These are phyloP conservation scores for Clarireedia paspali DNA, from an alignment of 2,329 filamentous ascomycete species.

Conservation along the genomic window DNA sequence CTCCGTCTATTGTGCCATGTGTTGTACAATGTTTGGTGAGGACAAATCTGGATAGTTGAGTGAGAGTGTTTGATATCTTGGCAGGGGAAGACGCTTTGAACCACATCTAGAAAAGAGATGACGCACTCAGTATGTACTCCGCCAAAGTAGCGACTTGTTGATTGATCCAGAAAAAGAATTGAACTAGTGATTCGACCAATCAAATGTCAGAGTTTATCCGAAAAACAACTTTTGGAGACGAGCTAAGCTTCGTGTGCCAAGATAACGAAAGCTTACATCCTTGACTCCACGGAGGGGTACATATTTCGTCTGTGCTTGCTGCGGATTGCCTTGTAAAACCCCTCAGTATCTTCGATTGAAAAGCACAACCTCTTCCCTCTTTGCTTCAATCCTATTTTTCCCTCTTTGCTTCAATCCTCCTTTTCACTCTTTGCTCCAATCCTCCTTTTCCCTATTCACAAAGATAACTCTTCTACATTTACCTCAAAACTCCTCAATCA, in stretches of 20 bases:
- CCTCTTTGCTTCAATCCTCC: neutral
- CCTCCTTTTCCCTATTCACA: neutral
- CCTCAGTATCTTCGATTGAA: too few relatives aligned
- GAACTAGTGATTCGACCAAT: too few relatives aligned
- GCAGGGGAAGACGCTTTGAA: conserved; percentile 1
- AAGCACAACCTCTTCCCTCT: neutral
- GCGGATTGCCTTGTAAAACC: too few relatives aligned
- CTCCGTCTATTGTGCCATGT: neutral
- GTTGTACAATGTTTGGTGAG: neutral
- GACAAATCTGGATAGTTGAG: neutral
- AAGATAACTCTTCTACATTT: neutral
- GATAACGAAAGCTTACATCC: too few relatives aligned
- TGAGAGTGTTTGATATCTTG: neutral
- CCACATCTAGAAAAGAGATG: neutral
- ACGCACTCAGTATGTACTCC: neutral
- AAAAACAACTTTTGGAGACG: too few relatives aligned
- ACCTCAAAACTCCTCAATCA: conserved; percentile 23
- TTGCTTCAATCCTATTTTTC: neutral
- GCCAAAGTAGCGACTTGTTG: too few relatives aligned
- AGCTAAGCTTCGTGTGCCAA: too few relatives aligned
- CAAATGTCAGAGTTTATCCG: too few relatives aligned
- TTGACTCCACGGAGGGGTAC: too few relatives aligned
- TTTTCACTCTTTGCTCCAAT: neutral
- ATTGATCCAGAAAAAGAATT: too few relatives aligned
- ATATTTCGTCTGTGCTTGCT: too few relatives aligned